These are phyloP conservation scores for Mycena epipterygia DNA, from an alignment of 768 basidiomycete species.

Conservation along the genomic window DNA sequence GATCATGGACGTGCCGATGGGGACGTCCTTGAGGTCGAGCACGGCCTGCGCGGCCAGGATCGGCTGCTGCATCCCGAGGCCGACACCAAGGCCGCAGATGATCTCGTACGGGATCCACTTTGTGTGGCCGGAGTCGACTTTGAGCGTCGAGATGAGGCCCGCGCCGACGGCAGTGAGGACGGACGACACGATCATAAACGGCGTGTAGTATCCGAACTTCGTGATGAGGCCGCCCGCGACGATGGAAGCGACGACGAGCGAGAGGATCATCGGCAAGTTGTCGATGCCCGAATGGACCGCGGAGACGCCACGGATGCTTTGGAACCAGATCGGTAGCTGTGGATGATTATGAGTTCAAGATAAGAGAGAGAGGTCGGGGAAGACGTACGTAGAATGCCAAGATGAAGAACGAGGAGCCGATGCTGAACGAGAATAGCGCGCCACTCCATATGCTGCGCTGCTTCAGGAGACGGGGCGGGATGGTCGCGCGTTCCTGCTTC, in stretches of 20 bases:
- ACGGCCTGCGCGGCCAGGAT: not conserved
- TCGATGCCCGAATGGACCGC: not conserved
- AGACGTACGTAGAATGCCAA: not conserved
- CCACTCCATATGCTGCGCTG: conserved; percentile 24
- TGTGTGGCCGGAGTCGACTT: not conserved
- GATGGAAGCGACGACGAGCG: not conserved
- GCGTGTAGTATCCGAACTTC: not conserved
- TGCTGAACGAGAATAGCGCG: conserved; percentile 9
- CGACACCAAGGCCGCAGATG: not conserved
- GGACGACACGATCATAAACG: not conserved
- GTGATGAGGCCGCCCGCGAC: not conserved
- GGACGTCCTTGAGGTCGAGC: not conserved
- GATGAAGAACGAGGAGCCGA: conserved; percentile 20
- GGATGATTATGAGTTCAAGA: too few relatives aligned
- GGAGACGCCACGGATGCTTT: not conserved
- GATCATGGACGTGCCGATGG: not conserved
- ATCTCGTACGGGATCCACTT: not conserved
- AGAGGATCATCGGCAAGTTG: not conserved
- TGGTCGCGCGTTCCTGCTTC: too few relatives aligned
- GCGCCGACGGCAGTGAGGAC: not conserved
- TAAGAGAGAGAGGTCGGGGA: too few relatives aligned
- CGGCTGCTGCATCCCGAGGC: too few relatives aligned
- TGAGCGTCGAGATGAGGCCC: not conserved
- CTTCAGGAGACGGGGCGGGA: conserved; percentile 20
- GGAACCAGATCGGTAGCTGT: conserved; percentile 6